Base-by-base conservation (phyloP, 148 eudicot genomes). In the Simmondsia chinensis region DNA sequence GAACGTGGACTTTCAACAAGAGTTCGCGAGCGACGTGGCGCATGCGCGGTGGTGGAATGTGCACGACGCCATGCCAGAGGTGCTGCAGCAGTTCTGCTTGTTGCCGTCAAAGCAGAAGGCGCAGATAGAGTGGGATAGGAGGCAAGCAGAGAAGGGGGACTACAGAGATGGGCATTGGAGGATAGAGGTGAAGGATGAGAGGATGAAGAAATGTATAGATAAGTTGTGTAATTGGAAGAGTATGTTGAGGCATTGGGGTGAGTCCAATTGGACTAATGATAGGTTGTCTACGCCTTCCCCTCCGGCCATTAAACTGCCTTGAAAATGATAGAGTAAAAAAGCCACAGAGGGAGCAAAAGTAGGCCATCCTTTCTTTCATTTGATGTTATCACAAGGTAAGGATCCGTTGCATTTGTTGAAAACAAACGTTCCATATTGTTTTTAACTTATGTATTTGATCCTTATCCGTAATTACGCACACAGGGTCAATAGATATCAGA, bases 231-330 rank as follows among this genome's bases (percentile, higher is more conserved):
- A 68, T 11, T 86, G 96, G 96, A 71, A 76, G 66, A 47, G 78
- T 48, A 86, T 82, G 96, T 48, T 86, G 33, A 60, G 31, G 50
- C 96, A 86, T 35, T 86, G 96, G 96, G 96, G 93, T 23, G 82
- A 82, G 54, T 69, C 51, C 1, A 85, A 85, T 30, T 72, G 72
- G 73, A 75, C 89, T 14, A 59, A 69, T 22, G 68, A 62, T 14
- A 66, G 50, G 26, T 9, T 43, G 8, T 33, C 31, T 6, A 38
- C 26, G 40, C 74, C 63, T 36, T 13, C 76, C 16, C 70, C 76
- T 13, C 84, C 79, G 33, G 47, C 69, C 13, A 42, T 70, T 32
- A 51, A 21, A n/a, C n/a, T n/a, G n/a, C n/a, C n/a, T n/a, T n/a
- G n/a, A n/a, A n/a, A n/a, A n/a, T n/a, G n/a, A n/a, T n/a, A n/a